Conservation (phyloP, 192 early-diverging fungal species). For the Backusella liffmaniae region DNA sequence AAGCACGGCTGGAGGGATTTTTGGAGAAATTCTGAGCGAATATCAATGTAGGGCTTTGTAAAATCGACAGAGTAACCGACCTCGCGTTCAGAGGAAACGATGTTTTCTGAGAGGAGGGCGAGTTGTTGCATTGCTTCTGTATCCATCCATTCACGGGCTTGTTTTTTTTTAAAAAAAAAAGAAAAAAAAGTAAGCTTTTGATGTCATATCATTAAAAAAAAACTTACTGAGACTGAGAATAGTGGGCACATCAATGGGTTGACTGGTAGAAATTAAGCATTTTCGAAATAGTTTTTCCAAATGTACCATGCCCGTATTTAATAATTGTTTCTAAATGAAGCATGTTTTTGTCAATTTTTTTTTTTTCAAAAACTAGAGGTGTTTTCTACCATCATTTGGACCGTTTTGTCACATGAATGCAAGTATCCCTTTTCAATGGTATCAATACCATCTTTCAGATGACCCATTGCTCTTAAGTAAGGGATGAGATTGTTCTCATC, state of each 20-base stretch:
- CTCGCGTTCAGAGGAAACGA: conserved; percentile 46
- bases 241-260: conserved; percentile 38
- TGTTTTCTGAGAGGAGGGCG: conserved; percentile 45
- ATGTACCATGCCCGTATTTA: conserved; percentile 54
- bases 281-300: conserved; percentile 56
- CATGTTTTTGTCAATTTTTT: too few species aligned
- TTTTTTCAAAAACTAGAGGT: too few species aligned
- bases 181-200: too few species aligned
- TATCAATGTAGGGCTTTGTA: conserved; percentile 64
- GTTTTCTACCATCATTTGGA: conserved; percentile 39
- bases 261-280: conserved; percentile 42
- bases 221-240: conserved; percentile 22
- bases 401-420: conserved; percentile 44
- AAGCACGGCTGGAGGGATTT: conserved; percentile 52
- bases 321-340: conserved; percentile 39
- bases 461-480: conserved; percentile 60
- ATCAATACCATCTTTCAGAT: conserved; percentile 49
- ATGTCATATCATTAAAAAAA: background rate
- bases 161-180: background rate
- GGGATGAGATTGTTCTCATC: conserved; percentile 49
- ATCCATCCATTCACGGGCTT: conserved; percentile 17
- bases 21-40: conserved; percentile 61
- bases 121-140: conserved; percentile 25
- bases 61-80: conserved; percentile 51
- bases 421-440: conserved; percentile 32